A percentile compares a stretch with the other conserved stretches of the same genome.
phyloP scores from a whole-genome alignment of 305 asterid genomes.

The Ajuga reptans region DNA sequence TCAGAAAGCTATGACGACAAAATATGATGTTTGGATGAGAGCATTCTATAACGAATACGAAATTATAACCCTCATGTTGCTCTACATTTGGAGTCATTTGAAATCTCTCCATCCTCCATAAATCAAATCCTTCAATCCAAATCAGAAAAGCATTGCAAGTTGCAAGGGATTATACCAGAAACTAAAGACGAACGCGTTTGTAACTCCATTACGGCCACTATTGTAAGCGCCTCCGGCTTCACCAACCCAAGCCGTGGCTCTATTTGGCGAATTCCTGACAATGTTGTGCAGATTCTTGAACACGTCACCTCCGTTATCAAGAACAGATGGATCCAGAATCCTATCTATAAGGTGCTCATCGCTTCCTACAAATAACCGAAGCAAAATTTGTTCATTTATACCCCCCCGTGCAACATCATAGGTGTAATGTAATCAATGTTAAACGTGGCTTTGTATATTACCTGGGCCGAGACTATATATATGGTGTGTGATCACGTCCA shows the following conservation, averaged over 20 bases:
- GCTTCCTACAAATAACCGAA: conserved; percentile 39
- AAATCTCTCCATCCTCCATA: too few species aligned
- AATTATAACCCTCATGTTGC: too few species aligned
- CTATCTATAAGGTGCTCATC: conserved; percentile 55
- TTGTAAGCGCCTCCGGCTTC: conserved; percentile 90
- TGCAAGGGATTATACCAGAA: conserved; percentile 57
- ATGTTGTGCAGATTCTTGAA: conserved; percentile 35
- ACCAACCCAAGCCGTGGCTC: conserved; percentile 78
- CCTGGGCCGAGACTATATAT: conserved; percentile 56
- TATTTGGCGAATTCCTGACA: conserved; percentile 37
- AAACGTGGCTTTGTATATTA: conserved; percentile 6
- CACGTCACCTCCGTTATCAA: conserved; percentile 44
- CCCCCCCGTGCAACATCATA: too few species aligned
- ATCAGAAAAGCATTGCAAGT: not conserved
- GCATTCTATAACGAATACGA: too few species aligned
- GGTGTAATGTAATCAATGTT: too few species aligned
- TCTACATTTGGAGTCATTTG: too few species aligned
- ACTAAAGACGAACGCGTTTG: conserved; percentile 67
- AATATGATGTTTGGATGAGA: not conserved
- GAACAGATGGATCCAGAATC: conserved; percentile 63
- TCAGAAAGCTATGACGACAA: not conserved
- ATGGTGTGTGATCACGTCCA: conserved; percentile 42
- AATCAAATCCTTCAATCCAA: too few species aligned
- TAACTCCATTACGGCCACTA: conserved; percentile 66
- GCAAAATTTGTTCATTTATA: not conserved